Conservation (phyloP, 805 yeast species). For the Sugiyamaella americana region DNA sequence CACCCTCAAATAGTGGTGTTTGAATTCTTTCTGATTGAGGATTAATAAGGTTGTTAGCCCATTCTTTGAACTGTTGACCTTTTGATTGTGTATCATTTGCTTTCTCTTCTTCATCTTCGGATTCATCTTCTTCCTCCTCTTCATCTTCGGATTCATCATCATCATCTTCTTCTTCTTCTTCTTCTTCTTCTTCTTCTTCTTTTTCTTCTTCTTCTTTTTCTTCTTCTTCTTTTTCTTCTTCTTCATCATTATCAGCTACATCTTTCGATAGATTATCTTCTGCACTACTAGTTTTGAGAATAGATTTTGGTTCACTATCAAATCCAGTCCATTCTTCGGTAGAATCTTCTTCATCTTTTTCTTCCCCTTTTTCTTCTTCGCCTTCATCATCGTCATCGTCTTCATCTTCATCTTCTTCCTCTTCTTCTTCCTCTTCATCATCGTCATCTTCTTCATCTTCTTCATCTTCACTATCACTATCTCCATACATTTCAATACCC, state of each 20-base stretch:
- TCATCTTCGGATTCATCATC: conserved; percentile 13
- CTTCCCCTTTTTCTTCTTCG: conserved; percentile 10
- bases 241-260: conserved; percentile 5
- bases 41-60: conserved; percentile 78
- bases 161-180: conserved; percentile 24
- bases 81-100: conserved; percentile 39
- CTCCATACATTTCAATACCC: conserved; percentile 27
- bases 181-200: conserved; percentile 25
- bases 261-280: conserved; percentile 9
- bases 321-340: conserved; percentile 15
- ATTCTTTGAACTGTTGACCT: conserved; percentile 69
- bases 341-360: conserved; percentile 20
- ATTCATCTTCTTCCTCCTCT: conserved; percentile 29
- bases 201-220: conserved; percentile 8
- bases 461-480: conserved; percentile 19
- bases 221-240: conserved; percentile 9
- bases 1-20: conserved; percentile 43
- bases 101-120: conserved; percentile 17
- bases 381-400: conserved; percentile 12
- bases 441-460: conserved; percentile 27
- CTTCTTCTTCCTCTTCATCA: conserved; percentile 22
- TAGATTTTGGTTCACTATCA: conserved; percentile 1
- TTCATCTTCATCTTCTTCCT: conserved; percentile 10
- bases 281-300: conserved; percentile 17
- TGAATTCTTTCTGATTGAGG: conserved; percentile 55